Conservation (phyloP, 148 eudicot species). For the Pharnaceum exiguum region DNA sequence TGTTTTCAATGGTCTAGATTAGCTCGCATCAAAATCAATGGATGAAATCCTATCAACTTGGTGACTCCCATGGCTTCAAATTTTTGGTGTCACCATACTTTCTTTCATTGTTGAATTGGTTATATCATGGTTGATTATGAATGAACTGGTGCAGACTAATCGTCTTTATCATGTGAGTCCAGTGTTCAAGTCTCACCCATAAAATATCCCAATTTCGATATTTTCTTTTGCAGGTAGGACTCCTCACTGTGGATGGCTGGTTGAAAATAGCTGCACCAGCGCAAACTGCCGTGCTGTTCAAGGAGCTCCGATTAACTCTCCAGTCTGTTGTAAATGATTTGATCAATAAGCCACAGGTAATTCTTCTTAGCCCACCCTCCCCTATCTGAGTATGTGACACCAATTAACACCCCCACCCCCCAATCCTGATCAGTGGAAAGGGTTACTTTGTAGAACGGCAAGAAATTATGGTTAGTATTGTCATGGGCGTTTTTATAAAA, state of each 20-base stretch:
- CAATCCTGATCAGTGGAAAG: not conserved
- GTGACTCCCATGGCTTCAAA: too few relatives aligned
- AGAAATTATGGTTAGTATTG: too few relatives aligned
- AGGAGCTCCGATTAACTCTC: conserved; percentile 78
- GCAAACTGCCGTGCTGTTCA: conserved; percentile 94
- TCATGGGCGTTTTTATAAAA: not conserved
- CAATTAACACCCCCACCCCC: not conserved
- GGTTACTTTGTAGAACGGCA: not conserved
- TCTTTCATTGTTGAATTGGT: too few relatives aligned
- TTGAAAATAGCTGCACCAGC: conserved; percentile 87
- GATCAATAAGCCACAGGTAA: conserved; percentile 81
- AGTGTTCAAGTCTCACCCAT: too few relatives aligned
- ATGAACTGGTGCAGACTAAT: too few relatives aligned
- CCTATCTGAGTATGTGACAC: too few relatives aligned
- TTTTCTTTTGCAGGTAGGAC: conserved; percentile 56
- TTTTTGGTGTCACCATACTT: too few relatives aligned
- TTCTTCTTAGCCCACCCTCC: not conserved
- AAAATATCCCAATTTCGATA: not conserved
- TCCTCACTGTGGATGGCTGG: conserved; percentile 81
- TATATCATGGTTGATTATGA: too few relatives aligned
- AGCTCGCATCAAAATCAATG: too few relatives aligned
- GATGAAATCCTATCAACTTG: too few relatives aligned
- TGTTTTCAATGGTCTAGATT: too few relatives aligned
- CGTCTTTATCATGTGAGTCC: too few relatives aligned
- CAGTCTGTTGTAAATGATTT: conserved; percentile 73